Evolutionary conservation across 1,284 basidiomycete genomes (phyloP).

Genomic region (Ganoderma resinaceum): DNA sequence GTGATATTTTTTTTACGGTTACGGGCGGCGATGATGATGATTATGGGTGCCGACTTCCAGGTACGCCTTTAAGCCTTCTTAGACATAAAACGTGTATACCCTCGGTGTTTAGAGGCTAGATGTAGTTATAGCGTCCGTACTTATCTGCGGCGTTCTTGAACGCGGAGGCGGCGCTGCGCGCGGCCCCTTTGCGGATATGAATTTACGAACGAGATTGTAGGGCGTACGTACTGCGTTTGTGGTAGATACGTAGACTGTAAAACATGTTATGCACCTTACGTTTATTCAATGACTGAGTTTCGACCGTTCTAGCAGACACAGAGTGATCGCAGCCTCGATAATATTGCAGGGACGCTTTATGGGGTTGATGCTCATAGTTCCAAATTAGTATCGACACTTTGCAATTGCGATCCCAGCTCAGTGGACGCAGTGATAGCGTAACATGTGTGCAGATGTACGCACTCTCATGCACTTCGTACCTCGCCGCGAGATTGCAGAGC

Average conservation of each 20-base stretch:
- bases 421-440: not conserved
- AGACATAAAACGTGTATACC: not conserved
- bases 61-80: not conserved
- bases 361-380: not conserved
- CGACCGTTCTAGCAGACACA: too few species aligned
- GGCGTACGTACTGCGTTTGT: not conserved
- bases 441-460: too few species aligned
- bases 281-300: too few species aligned
- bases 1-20: not conserved
- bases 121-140: not conserved
- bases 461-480: too few species aligned
- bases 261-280: too few species aligned
- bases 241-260: not conserved
- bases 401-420: not conserved
- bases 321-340: not conserved
- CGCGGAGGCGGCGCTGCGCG: too few species aligned
- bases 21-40: not conserved
- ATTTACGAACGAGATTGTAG: not conserved
- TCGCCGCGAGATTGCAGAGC: too few species aligned
- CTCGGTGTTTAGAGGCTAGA: not conserved
- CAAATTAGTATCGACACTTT: not conserved
- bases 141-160: not conserved
- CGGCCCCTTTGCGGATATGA: not conserved
- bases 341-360: not conserved
- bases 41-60: too few species aligned